Evolutionary conservation across 345 rosid species (phyloP), one percentile per base, ranked within the genome.

Genomic region (Linum tenue): DNA sequence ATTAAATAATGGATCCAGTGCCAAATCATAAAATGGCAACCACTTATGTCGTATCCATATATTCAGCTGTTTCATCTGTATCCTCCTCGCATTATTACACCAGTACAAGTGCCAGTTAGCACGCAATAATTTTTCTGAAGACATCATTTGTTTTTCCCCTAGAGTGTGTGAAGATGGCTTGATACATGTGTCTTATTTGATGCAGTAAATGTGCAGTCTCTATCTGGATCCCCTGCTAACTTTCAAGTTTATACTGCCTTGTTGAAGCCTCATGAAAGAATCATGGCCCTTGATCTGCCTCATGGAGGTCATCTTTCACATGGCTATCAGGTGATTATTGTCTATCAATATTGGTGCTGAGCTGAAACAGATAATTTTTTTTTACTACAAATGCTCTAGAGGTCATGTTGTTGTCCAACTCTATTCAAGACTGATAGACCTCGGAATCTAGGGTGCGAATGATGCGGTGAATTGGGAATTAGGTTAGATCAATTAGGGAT

Each of bases 221-320:
- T 92, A 57, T 92, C 98, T 68, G 98, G 98, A 71, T 92, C 98
- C 62, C 97, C 97, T 3, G 88, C 98, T 64, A 92, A 92, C 69
- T 92, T 92, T 75, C 97, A 92, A 79, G 98, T 71, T 65, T 92
- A 89, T 63, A 92, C 98, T 55, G 98, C 97, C 63, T 50, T 92
- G 17, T 64, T 92, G 71, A 92, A 85, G 44, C 98, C 98, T 60
- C 98, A 92, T 77, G 98, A 89, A 65, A 78, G 98, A 81, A 92
- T 92, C 72, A 89, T 92, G 98, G 95, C 95, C 5, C 92, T 92
- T 74, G 98, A 92, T 72, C 83, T 92, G 48, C 98, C 98, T 55
- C 98, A 92, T 81, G 98, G 98, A 11, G 98, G 98, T 38, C 98
- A 92, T 81, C 97, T 92, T 80, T 92, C 98, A 67, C 98, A 92